Percentiles rank a stretch among this genome's conserved stretches.
These are phyloP conservation scores for Mycogone perniciosa DNA, from an alignment of 2,329 filamentous ascomycete species.

Conservation along the genomic window DNA sequence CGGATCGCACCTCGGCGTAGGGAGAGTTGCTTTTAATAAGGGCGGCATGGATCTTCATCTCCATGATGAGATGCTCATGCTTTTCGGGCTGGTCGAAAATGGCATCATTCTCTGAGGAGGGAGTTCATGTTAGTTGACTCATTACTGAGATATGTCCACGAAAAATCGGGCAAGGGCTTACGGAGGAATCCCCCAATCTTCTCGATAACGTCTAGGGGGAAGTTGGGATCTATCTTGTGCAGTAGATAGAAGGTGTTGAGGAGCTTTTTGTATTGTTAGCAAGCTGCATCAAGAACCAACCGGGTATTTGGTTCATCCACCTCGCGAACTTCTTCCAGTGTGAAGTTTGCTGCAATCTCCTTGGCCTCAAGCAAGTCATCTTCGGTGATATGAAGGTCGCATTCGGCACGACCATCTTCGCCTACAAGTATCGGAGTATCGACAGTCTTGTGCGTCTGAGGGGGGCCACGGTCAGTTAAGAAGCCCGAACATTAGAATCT, in stretches of 20 bases:
- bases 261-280: not conserved
- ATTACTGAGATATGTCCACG: not conserved
- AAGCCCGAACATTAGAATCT: no score
- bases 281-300: not conserved
- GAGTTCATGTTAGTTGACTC: not conserved
- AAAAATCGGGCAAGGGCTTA: conserved; percentile 16
- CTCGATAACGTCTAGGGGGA: conserved; percentile 28
- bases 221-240: conserved; percentile 33
- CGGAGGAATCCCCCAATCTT: conserved; percentile 32
- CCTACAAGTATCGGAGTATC: not conserved
- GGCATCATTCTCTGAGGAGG: conserved; percentile 21
- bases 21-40: conserved; percentile 49
- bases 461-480: not conserved
- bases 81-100: conserved; percentile 32
- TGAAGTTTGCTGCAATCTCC: conserved; percentile 29
- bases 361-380: conserved; percentile 40
- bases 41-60: conserved; percentile 47
- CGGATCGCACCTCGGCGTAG: conserved; percentile 49
- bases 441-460: no score
- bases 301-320: conserved; percentile 15
- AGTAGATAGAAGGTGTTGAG: conserved; percentile 4
- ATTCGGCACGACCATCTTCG: conserved; percentile 2
- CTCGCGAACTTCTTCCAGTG: conserved; percentile 27
- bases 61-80: conserved; percentile 36
- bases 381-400: conserved; percentile 27